Conservation (phyloP, 78 protist species). For the Salpingoeca rosetta region DNA sequence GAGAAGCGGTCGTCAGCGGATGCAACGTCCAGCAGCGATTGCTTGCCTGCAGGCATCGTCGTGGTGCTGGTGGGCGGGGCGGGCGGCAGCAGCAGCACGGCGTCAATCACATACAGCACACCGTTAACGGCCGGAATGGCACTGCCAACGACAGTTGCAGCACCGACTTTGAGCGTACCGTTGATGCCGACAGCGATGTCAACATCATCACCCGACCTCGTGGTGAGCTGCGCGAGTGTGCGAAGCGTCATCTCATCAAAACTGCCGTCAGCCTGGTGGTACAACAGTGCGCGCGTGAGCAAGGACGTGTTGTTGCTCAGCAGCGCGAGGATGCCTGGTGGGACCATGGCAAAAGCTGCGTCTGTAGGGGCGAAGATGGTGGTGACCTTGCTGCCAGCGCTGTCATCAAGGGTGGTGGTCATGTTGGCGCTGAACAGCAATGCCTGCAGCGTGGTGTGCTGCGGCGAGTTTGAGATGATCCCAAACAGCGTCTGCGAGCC, state of each 20-base stretch:
- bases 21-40: too few species aligned
- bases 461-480: not conserved
- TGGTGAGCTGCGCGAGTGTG: not conserved
- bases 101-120: not conserved
- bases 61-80: not conserved
- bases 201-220: not conserved
- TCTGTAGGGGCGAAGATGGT: not conserved
- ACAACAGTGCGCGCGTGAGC: not conserved
- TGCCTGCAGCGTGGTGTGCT: too few species aligned
- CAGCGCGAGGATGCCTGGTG: not conserved
- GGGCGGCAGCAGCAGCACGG: not conserved
- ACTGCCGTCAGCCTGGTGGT: not conserved
- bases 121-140: not conserved
- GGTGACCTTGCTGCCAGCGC: too few species aligned
- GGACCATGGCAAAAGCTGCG: constrained; percentile 9
- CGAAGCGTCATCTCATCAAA: not conserved
- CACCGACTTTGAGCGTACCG: not conserved
- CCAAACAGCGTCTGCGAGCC: not conserved
- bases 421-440: too few species aligned
- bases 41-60: too few species aligned
- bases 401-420: too few species aligned
- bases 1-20: not conserved
- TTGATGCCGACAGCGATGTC: not conserved
- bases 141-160: not conserved
- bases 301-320: not conserved